Base-by-base conservation (phyloP, 164 flowering plant species). In the Buxus sempervirens region DNA sequence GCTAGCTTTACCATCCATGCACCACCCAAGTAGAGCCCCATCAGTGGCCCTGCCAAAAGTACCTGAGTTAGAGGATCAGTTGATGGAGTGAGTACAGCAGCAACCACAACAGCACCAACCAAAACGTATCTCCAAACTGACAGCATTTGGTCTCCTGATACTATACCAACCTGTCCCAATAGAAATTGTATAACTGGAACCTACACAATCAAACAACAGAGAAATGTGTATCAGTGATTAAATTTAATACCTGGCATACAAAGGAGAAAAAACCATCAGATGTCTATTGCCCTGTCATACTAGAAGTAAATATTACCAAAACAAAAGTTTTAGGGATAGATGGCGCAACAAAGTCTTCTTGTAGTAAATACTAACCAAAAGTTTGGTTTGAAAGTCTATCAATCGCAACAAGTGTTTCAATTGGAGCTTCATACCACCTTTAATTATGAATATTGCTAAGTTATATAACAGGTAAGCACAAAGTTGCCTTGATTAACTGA, bases 51-150 rank as follows among this genome's bases (percentile, higher is more conserved):
- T 1, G 98, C 98, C 21, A 94, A 81, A 66, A 94, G 88, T 72
- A 90, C 22, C 77, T 94, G 98, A 15, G 98, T 94, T 25, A 91
- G 82, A 58, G 98, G 97, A 79, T 94, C 98, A 24, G 98, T 94
- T 26, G 98, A 94, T 20, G 98, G 98, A 1, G 98, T 94, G 49
- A 94, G 86, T 23, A 94, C 77, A 24, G 98, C 98, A 32, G 98
- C 98, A 2, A 82, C 96, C 49, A 94, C 86, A 16, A 94, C 97
- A 0, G 98, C 88, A 38, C 98, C 98, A 27, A 94, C 98, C 63
- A 91, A 96, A 21, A 94, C 98, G 61, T 94, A 94, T 82, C 98
- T 87, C 98, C 98, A 94, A 45, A 94, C 80, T 0, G 98, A 94
- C 24, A 94, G 79, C 98, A 94, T 94, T 77, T 94, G 98, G 67